A percentile compares a stretch with the other conserved stretches of the same genome.
phyloP scores from a whole-genome alignment of 371 early-diverging fungal species.

The Syncephalastrum monosporum region DNA sequence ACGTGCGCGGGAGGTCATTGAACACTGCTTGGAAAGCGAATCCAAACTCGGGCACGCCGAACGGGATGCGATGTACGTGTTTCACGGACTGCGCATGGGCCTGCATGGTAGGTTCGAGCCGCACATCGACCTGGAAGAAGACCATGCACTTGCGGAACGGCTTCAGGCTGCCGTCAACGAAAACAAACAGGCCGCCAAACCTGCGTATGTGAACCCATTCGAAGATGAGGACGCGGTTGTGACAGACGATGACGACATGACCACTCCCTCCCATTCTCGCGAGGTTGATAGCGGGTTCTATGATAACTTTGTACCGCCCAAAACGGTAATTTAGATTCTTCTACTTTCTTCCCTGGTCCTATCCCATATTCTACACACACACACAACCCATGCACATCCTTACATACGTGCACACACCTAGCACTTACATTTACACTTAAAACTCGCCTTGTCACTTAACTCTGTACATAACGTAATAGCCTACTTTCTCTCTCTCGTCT shows the following conservation, averaged over 20 bases:
- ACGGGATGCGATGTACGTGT: slow-evolving; percentile 53
- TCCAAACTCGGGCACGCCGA: slow-evolving; percentile 42
- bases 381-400: too few species aligned
- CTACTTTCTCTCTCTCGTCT: too few species aligned
- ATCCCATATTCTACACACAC: too few species aligned
- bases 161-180: slow-evolving; percentile 22
- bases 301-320: slow-evolving; percentile 11
- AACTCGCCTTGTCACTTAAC: too few species aligned
- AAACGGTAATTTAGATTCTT: too few species aligned
- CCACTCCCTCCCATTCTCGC: slow-evolving; percentile 4
- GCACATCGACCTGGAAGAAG: slow-evolving; percentile 36
- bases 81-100: slow-evolving; percentile 45
- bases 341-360: too few species aligned
- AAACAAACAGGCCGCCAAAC: slow-evolving; percentile 25
- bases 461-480: too few species aligned
- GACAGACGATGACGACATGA: slow-evolving; percentile 33
- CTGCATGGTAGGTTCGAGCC: slow-evolving; percentile 33
- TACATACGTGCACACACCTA: too few species aligned
- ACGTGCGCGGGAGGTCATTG: slow-evolving; percentile 34
- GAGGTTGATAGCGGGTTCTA: slow-evolving; percentile 29
- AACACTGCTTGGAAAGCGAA: slow-evolving; percentile 50
- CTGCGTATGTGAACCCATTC: slow-evolving; percentile 42
- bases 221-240: slow-evolving; percentile 46
- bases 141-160: slow-evolving; percentile 24
- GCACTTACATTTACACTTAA: too few species aligned